phyloP scores from a whole-genome alignment of 2,329 filamentous ascomycete species.

The Paecilomyces fulvus region DNA sequence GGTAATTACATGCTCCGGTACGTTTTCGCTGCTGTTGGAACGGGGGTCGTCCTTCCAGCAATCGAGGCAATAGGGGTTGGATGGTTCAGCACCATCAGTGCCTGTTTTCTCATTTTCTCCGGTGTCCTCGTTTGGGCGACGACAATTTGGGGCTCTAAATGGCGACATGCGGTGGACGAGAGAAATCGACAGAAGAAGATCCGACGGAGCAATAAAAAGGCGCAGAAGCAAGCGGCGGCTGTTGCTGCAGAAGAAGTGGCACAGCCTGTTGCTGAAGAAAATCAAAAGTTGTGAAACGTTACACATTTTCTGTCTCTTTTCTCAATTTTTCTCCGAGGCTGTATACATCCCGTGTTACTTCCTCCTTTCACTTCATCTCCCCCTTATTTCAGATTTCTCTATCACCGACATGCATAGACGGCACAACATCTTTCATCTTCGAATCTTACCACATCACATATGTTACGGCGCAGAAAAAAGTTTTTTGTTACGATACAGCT shows the following conservation, averaged over 20 bases:
- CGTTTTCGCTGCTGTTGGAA: conserved; percentile 62
- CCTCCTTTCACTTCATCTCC: not conserved
- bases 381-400: not conserved
- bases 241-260: not conserved
- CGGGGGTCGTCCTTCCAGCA: conserved; percentile 64
- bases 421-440: not conserved
- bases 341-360: not conserved
- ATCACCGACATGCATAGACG: not conserved
- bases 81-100: conserved; percentile 68
- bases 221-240: not conserved
- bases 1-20: conserved; percentile 76
- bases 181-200: conserved; percentile 21
- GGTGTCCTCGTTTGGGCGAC: conserved; percentile 41
- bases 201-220: not conserved
- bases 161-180: conserved; percentile 48
- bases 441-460: not conserved
- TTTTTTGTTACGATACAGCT: not conserved
- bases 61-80: conserved; percentile 69
- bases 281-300: not conserved
- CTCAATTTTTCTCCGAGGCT: not conserved
- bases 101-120: conserved; percentile 45
- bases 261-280: not conserved
- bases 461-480: not conserved
- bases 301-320: not conserved
- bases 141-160: conserved; percentile 42